Evolutionary conservation across 2,329 filamentous ascomycete genomes (phyloP), one percentile per base, ranked within the genome.

Genomic region (Monosporascus sp.): DNA sequence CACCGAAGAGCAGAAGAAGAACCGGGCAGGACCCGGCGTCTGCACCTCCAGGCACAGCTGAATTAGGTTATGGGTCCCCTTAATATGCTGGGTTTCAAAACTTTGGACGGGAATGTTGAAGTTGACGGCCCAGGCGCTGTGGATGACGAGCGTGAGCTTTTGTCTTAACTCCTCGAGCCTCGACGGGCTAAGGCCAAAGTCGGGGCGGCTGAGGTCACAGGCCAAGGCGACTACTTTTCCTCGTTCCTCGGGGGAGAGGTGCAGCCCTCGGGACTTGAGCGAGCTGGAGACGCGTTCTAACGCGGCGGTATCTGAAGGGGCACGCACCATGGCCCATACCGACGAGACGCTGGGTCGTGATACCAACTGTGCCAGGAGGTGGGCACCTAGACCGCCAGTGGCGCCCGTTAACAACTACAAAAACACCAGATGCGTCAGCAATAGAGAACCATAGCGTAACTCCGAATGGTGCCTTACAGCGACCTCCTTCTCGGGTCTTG

Each of bases 311-410:
- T 68, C 60, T 11, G 67, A 68, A 0, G 68, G 61, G 3, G 77
- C 77, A 46, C 78, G 72, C 7, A 79, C 76, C 8, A 80, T 69
- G 50, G 72, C 74, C 70, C 75, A 81, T 0, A 82, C 71, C 3
- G 68, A 67, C 31, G 71, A 72, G n/a, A 88, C 74, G 38, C 83
- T 81, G 6, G 80, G 76, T 27, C 79, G 74, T 1, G 80, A 74
- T 3, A 82, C 79, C 1, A 87, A 72, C 16, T 85, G 77, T 0
- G 79, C 76, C 2, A 84, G 72, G 0, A 84, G 69, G 50, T 85
- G 80, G 0, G 80, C 77, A 3, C 84, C 84, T 0, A 87, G 70
- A 5, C 80, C 80, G 1, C 84, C 84, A 0, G 84, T 87, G 0
- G 77, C 77, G 8, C 84, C 84, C 2, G 84, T 86, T 8, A 87